Conservation (phyloP, 495 filamentous ascomycete species). For the Podospora bellae-mahoneyi region DNA sequence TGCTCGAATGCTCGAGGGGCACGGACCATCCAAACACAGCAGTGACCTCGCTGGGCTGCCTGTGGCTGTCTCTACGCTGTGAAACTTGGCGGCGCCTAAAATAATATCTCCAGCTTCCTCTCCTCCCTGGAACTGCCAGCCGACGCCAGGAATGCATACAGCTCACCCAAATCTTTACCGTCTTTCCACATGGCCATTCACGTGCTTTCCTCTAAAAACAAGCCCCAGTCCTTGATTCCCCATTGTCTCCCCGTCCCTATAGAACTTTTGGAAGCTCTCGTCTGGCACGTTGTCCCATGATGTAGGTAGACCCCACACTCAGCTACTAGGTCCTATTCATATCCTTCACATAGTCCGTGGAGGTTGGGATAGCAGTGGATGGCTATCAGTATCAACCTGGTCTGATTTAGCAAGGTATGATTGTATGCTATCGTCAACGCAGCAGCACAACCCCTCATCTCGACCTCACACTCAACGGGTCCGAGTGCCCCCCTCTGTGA, state of each 20-base stretch:
- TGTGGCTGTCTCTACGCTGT: constrained; percentile 10
- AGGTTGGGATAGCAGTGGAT: background rate
- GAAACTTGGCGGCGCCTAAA: constrained; percentile 29
- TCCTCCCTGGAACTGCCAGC: constrained; percentile 7
- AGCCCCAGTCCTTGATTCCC: constrained; percentile 2
- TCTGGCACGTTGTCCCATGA: background rate
- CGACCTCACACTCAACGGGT: background rate
- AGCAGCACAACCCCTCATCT: background rate
- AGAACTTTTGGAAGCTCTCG: background rate
- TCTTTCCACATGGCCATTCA: background rate
- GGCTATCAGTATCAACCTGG: background rate
- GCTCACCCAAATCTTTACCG: constrained; percentile 4
- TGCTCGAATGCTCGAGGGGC: constrained; percentile 7
- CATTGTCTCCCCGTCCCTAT: background rate
- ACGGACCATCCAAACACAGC: constrained; percentile 27
- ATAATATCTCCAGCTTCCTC: constrained; percentile 3
- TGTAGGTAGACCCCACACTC: background rate
- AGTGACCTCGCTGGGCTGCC: background rate
- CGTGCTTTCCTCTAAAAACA: constrained; percentile 1
- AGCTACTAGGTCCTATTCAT: background rate
- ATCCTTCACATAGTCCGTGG: background rate
- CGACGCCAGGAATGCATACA: constrained; percentile 10
- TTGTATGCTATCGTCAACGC: background rate
- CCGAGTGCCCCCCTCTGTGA: background rate
- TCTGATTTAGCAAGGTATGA: background rate